Base-by-base conservation (phyloP, 257 asterid species). In the Anisodus acutangulus region DNA sequence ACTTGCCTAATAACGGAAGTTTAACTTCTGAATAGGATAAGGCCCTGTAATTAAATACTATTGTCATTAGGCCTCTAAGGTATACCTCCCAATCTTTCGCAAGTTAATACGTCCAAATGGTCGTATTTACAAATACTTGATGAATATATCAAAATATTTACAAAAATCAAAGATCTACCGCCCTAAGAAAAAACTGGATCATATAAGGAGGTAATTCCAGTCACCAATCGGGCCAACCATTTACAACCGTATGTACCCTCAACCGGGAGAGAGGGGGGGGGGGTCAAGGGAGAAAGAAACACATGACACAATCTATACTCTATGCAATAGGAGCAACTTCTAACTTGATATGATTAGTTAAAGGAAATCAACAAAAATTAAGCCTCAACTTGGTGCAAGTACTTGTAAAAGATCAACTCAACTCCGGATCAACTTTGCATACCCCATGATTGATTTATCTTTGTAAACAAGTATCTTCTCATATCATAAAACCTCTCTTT, bases 251-350 rank as follows among this genome's bases (percentile, higher is more conserved):
- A 4, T 9, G 16, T 66, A 66, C 72, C 45, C 72, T 68, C 53
- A 37, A 12, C 74, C 26, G 35, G 35, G 35, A 58, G n/a, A n/a
- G n/a, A 0, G 47, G 19, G 49, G 49, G 6, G 1, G 37, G 71
- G n/a, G 2, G 35, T 31, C 35, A 5, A 1, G 9, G 74, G 15
- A 17, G 19, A 8, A 6, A 35, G 74, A 3, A 37, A 66, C n/a
- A 31, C 74, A 26, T 9, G 51, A 41, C 55, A 43, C 4, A 41
- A 41, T 41, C 11, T 9, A 10, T 70, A 70, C 43, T 17, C 79
- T 17, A 70, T 59, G 55, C 79, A 17, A 57, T 59, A 43, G 13
- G 51, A 17, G 81, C 62, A 76, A 76, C 81, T 76, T 76, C 22
- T 22, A 76, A 51, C 62, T 76, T 51, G 1, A 11, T 2, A 12